Conservation (phyloP, 768 basidiomycete species). For the Psilocybe azurescens region DNA sequence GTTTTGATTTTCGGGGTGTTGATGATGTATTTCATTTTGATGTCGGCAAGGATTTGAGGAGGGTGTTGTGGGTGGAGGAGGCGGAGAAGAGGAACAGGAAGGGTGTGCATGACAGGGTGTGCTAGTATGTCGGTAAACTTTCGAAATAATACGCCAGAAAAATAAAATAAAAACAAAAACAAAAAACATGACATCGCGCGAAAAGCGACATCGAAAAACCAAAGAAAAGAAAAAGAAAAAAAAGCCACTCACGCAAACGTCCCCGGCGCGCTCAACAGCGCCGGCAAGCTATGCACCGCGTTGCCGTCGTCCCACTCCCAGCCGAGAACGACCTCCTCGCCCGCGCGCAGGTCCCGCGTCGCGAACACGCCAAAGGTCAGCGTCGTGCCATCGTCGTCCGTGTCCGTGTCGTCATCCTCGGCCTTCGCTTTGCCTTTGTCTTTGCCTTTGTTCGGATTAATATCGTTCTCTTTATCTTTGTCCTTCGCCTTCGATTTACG, state of each 20-base stretch:
- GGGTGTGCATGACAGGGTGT: conserved; percentile 8
- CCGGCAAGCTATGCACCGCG: conserved; percentile 79
- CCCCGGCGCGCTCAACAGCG: conserved; percentile 61
- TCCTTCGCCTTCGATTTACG: conserved; percentile 9
- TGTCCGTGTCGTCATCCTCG: conserved; percentile 24
- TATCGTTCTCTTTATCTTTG: conserved; percentile 18
- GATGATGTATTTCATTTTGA: neutral
- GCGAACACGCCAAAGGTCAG: conserved; percentile 86
- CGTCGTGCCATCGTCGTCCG: conserved; percentile 29
- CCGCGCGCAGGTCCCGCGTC: conserved; percentile 68
- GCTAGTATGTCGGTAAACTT: conserved; percentile 23
- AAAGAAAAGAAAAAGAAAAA: conserved; percentile 20
- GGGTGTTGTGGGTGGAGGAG: neutral
- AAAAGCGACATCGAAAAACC: neutral
- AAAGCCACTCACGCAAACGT: conserved; percentile 58
- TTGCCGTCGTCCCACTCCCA: conserved; percentile 99
- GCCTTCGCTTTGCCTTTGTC: conserved; percentile 10
- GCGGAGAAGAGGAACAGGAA: neutral
- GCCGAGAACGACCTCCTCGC: conserved; percentile 87
- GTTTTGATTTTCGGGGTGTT: neutral
- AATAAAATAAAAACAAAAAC: conserved; percentile 5
- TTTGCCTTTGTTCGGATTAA: neutral
- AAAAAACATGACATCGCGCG: neutral
- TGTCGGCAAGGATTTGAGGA: neutral
- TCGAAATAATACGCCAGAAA: conserved; percentile 14